These are phyloP conservation scores for Musa beccarii DNA, from an alignment of 176 grass and related monocot genomes.

Conservation along the genomic window DNA sequence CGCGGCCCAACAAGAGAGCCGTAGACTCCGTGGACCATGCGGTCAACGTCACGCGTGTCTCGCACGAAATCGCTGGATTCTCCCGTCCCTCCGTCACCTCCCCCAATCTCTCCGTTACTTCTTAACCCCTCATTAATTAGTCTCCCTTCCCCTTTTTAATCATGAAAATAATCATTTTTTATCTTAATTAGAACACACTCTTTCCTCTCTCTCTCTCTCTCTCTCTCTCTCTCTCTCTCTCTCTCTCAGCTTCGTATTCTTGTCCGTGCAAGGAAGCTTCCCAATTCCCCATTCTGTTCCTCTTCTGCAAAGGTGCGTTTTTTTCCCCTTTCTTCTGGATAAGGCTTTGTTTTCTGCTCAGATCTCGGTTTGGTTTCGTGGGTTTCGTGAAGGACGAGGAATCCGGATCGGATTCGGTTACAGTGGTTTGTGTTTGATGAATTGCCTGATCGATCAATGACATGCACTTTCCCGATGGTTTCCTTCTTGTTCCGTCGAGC, in stretches of 20 bases:
- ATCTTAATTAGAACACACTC: no score
- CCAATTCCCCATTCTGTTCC: not conserved
- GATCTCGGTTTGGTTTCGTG: not conserved
- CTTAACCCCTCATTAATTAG: slow-evolving; percentile 4
- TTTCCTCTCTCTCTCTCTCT: not conserved
- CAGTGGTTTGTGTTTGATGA: not conserved
- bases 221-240: not conserved
- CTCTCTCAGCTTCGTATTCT: not conserved
- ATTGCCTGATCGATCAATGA: not conserved
- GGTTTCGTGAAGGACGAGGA: not conserved
- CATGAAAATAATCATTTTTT: no score
- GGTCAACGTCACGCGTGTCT: no score
- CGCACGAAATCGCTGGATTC: no score
- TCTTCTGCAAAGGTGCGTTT: not conserved
- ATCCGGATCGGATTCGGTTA: not conserved
- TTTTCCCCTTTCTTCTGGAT: not conserved
- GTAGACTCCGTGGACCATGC: no score
- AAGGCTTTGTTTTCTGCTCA: not conserved
- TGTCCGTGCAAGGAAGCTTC: no score
- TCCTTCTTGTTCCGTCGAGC: no score
- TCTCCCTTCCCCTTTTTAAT: not conserved
- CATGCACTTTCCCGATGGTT: not conserved
- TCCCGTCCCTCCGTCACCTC: not conserved
- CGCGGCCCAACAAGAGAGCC: no score
- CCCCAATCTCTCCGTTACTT: not conserved